Evolutionary conservation across 176 grass and related monocot genomes (phyloP), one percentile per base, ranked within the genome.

Genomic region (Hyparrhenia diplandra): DNA sequence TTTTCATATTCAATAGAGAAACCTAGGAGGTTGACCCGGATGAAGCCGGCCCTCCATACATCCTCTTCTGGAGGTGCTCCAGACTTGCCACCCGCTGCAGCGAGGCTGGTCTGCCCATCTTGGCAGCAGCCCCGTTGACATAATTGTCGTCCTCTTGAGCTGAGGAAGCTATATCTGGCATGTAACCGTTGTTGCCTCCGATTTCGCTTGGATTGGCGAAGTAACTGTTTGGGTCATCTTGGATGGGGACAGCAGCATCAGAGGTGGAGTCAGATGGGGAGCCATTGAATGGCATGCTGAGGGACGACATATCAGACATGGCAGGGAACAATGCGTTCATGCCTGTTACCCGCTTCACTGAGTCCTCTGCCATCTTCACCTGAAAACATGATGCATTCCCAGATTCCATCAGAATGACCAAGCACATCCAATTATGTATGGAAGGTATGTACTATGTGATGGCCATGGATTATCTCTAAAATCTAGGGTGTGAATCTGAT

Each of bases 281-380:
- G 35, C 81, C 75, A 0, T 76, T 86, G 88, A 91, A 86, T 39
- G 85, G 76, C 84, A 89, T 80, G 67, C 75, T 90, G 49, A 90
- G 82, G 31, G 94, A 83, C 28, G 94, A 90, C 64, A 92, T 88
- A 52, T 91, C 84, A 20, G 86, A 84, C 28, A 52, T 79, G 0
- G 75, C 78, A 35, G 79, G 91, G 77, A 82, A 86, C 35, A 90
- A 16, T 1, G 92, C 52, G 5, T 80, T 86, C 57, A 89, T 73
- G 74, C 92, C 86, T 27, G 86, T 95, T 46, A 89, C 86, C 59
- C 92, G 90, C 76, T 93, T 93, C 76, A 98, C 90, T 0, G 87
- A 81, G 68, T 98, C 88, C 80, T 98, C 92, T 42, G 96, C 89
- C 89, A 97, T 94, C 82, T 97, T 94, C 83, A 92, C 94, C 94